A percentile compares a stretch with the other conserved stretches of the same genome.
Conservation (phyloP, 371 early-diverging fungal species). For the Rhizomucor pusillus region DNA sequence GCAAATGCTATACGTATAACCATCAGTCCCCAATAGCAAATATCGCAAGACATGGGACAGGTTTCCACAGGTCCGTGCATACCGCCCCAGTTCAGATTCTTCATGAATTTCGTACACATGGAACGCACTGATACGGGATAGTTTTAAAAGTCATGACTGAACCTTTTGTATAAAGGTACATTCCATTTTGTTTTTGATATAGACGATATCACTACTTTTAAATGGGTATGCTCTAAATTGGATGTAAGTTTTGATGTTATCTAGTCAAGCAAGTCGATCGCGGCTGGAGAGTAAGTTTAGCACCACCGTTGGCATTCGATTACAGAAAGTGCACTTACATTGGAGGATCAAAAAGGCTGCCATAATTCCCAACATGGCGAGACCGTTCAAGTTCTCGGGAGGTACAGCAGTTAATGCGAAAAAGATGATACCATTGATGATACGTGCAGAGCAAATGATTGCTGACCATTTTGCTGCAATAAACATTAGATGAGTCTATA, state of each 20-base stretch:
- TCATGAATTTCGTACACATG: too few relatives aligned
- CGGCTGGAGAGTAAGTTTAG: slow-evolving; percentile 16
- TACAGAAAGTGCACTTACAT: slow-evolving; percentile 25
- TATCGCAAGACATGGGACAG: too few relatives aligned
- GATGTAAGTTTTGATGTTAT: not conserved
- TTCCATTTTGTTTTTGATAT: too few relatives aligned
- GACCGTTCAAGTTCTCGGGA: slow-evolving; percentile 33
- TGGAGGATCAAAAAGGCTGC: slow-evolving; percentile 48
- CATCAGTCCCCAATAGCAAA: too few relatives aligned
- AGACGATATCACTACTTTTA: too few relatives aligned
- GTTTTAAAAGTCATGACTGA: too few relatives aligned
- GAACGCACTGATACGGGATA: too few relatives aligned
- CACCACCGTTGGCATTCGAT: not conserved
- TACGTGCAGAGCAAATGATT: slow-evolving; percentile 46
- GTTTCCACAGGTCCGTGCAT: too few relatives aligned
- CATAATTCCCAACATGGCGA: slow-evolving; percentile 47
- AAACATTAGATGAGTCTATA: not conserved
- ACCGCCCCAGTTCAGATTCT: too few relatives aligned
- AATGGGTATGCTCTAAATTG: too few relatives aligned
- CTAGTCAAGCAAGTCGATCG: slow-evolving; percentile 41
- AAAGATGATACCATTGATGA: slow-evolving; percentile 47
- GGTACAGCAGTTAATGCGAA: slow-evolving; percentile 45
- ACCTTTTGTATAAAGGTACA: too few relatives aligned
- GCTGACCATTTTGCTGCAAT: slow-evolving; percentile 32
- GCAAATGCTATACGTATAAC: too few relatives aligned